Evolutionary conservation across 2,329 filamentous ascomycete genomes (phyloP), one percentile per base, ranked within the genome.

Genomic region (Claviceps sp.): DNA sequence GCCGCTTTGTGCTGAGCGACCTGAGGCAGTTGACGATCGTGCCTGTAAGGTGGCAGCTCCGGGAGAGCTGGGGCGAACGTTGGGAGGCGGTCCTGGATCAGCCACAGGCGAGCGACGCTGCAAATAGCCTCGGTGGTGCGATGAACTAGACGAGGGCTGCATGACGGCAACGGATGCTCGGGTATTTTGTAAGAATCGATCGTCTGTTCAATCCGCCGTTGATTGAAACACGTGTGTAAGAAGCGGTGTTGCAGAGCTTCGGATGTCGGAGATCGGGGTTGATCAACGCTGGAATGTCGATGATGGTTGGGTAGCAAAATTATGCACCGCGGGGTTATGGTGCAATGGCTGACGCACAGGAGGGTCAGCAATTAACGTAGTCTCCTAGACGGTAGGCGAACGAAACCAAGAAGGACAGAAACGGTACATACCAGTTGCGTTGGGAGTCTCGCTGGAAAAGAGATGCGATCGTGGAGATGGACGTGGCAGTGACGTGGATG

Each of bases 21-120:
- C 79, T 47, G 85, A 89, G 37, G 80, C 76, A 46, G 79, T 81
- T 8, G 84, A 86, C 34, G 77, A 74, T 54, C 85, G 80, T 54
- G 79, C 72, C 57, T 81, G 81, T 22, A 48, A 22, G 57, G 79
- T 71, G 57, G 72, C 73, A 37, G 81, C 71, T 59, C 73, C 75
- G 37, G 84, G 82, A 50, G 82, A 84, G 62, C 81, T 82, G 48
- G 78, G 71, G 52, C 79, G 74, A 51, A 79, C 70, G 65, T 71
- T 77, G 52, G 77, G 72, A 49, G 79, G 75, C 60, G 75, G 77
- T 50, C 76, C 77, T 61, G 75, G 73, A 57, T 84, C 81, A 38
- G 73, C 76, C 55, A 74, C 78, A n/a, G 82, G 80, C 49, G 81
- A 83, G 60, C 81, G 77, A 58, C 81, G 76, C 62, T 80, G 79